These are phyloP conservation scores for Leccinum subrobustum DNA, from an alignment of 1,284 basidiomycete species.

Conservation along the genomic window DNA sequence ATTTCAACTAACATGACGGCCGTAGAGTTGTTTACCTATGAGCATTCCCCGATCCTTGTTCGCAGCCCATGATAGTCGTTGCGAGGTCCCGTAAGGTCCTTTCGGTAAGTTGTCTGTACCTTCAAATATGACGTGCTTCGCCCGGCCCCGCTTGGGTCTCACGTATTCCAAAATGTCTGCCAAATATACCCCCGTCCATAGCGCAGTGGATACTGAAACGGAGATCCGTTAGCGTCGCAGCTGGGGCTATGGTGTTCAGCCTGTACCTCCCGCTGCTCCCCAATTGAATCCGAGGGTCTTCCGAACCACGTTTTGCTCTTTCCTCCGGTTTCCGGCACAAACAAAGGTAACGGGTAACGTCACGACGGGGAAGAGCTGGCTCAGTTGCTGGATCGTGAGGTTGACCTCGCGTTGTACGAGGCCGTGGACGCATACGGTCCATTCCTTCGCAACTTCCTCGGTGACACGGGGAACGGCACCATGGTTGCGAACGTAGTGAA, in stretches of 20 bases:
- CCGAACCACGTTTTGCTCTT: constrained; percentile 68
- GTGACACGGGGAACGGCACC: constrained; percentile 59
- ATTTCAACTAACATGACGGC: neutral
- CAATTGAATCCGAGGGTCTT: constrained; percentile 64
- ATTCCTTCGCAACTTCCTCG: constrained; percentile 38
- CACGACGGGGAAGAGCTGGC: constrained; percentile 48
- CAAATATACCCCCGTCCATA: constrained; percentile 68
- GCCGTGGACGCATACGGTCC: constrained; percentile 55
- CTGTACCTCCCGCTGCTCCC: constrained; percentile 46
- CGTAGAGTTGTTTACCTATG: constrained; percentile 32
- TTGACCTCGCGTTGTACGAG: constrained; percentile 43
- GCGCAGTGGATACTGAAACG: constrained; percentile 49
- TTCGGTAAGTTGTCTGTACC: constrained; percentile 61
- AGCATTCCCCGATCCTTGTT: constrained; percentile 56
- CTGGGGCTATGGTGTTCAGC: neutral
- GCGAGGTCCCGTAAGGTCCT: constrained; percentile 66
- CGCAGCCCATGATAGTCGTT: constrained; percentile 48
- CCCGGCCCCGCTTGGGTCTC: constrained; percentile 37
- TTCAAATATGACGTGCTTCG: constrained; percentile 64
- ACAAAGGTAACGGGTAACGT: constrained; percentile 67
- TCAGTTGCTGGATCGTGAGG: constrained; percentile 47
- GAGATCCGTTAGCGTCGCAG: neutral
- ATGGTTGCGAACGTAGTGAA: constrained; percentile 71
- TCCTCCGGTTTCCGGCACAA: constrained; percentile 68
- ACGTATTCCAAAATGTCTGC: constrained; percentile 56